Evolutionary conservation across 2,329 filamentous ascomycete genomes (phyloP).

Genomic region (Cercospora sp.): DNA sequence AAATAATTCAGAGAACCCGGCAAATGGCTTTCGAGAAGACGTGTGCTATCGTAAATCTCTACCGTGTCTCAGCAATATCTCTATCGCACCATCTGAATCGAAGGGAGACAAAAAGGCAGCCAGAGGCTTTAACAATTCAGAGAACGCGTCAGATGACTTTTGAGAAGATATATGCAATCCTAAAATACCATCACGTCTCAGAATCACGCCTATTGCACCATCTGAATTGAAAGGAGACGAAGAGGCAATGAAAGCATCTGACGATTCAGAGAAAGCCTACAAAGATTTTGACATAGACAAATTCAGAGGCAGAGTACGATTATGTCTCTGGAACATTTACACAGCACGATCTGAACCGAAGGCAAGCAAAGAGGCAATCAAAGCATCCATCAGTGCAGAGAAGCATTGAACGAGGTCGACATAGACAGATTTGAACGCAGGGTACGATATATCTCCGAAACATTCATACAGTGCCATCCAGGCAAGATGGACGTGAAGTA

Average conservation of each 20-base stretch:
- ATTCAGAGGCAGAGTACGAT: neutral
- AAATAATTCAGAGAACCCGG: neutral
- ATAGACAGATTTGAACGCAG: neutral
- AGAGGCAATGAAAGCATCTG: neutral
- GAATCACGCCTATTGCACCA: too few relatives aligned
- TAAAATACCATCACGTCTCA: too few relatives aligned
- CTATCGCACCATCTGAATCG: too few relatives aligned
- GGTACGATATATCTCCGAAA: neutral
- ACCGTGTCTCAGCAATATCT: too few relatives aligned
- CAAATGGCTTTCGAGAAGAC: too few relatives aligned
- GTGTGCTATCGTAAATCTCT: too few relatives aligned
- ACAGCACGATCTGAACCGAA: neutral
- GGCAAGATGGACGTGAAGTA: neutral
- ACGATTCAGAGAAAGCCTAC: neutral
- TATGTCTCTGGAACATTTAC: neutral
- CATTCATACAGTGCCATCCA: neutral
- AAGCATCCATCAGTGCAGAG: neutral
- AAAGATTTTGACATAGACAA: neutral
- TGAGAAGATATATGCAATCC: too few relatives aligned
- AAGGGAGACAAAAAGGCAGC: too few relatives aligned
- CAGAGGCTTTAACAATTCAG: too few relatives aligned
- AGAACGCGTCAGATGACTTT: neutral
- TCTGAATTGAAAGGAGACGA: neutral
- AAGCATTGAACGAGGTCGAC: neutral
- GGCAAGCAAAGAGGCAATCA: neutral